Conservation (phyloP, 2,329 filamentous ascomycete species). For the Aspergillus awamori region DNA sequence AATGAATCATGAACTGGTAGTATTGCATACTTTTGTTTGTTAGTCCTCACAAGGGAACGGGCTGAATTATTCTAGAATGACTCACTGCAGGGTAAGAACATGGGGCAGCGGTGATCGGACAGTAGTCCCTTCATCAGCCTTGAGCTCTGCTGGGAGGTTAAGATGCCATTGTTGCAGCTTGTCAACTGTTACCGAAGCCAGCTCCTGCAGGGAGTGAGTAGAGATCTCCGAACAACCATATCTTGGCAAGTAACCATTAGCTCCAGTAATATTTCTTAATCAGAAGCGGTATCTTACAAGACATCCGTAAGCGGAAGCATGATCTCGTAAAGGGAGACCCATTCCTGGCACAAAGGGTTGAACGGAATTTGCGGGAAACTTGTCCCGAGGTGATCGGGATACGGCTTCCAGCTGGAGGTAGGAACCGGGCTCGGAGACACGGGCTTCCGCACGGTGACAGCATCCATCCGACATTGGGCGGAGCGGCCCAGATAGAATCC, state of each 20-base stretch:
- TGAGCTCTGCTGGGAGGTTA: neutral
- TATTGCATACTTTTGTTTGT: conserved; percentile 40
- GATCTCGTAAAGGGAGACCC: conserved; percentile 6
- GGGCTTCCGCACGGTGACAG: conserved; percentile 46
- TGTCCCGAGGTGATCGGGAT: conserved; percentile 38
- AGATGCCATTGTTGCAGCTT: neutral
- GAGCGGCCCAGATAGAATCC: conserved; percentile 49
- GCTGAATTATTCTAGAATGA: neutral
- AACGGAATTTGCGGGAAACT: conserved; percentile 3
- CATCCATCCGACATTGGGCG: conserved; percentile 40
- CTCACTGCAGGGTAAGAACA: conserved; percentile 6
- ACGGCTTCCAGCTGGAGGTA: conserved; percentile 30
- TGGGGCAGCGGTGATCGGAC: neutral
- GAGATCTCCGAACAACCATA: conserved; percentile 40
- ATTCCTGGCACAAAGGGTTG: neutral
- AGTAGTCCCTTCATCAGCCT: neutral
- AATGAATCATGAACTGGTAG: conserved; percentile 48
- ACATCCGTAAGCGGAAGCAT: conserved; percentile 6
- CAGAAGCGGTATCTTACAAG: neutral
- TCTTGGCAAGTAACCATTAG: conserved; percentile 16
- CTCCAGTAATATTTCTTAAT: neutral
- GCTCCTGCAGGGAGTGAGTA: conserved; percentile 35
- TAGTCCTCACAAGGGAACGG: too few relatives aligned
- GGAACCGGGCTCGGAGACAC: conserved; percentile 24
- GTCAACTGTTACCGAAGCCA: conserved; percentile 12